Evolutionary conservation across 2,329 filamentous ascomycete species (phyloP).

Genomic region (Pseudovirgaria hyperparasitica): DNA sequence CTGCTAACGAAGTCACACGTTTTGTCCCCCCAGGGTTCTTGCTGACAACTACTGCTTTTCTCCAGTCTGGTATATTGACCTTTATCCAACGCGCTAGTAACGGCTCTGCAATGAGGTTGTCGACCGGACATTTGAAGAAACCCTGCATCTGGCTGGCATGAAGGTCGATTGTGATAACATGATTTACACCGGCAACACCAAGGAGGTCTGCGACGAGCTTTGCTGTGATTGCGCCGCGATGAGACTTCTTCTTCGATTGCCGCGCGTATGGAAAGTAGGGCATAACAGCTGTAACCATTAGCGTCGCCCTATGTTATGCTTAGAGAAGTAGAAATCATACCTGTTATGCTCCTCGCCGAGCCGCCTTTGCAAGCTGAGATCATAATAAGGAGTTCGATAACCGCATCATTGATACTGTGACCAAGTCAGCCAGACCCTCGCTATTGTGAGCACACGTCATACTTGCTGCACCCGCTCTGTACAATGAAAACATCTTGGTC

Average conservation of each 20-base stretch:
- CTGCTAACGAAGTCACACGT: constrained; percentile 87
- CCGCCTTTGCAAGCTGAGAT: constrained; percentile 97
- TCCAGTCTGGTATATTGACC: constrained; percentile 77
- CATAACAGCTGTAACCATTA: constrained; percentile 52
- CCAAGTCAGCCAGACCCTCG: constrained; percentile 8
- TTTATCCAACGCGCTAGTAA: constrained; percentile 93
- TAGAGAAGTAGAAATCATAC: constrained; percentile 38
- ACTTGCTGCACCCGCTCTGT: constrained; percentile 83
- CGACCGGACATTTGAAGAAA: constrained; percentile 95
- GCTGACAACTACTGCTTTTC: constrained; percentile 86
- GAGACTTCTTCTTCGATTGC: constrained; percentile 98
- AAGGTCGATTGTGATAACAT: constrained; percentile 93
- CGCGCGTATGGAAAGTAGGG: constrained; percentile 98
- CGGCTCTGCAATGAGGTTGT: constrained; percentile 93
- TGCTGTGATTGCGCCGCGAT: constrained; percentile 89
- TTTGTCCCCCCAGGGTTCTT: constrained; percentile 98
- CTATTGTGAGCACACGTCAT: constrained; percentile 9
- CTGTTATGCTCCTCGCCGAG: constrained; percentile 91
- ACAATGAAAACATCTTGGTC: constrained; percentile 99
- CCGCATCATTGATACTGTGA: constrained; percentile 78
- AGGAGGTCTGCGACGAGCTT: constrained; percentile 95
- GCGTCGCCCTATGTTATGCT: constrained; percentile 5
- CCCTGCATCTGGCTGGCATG: constrained; percentile 92
- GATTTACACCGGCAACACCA: constrained; percentile 84
- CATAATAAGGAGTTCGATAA: constrained; percentile 99